Conservation (phyloP, 768 basidiomycete species). For the Naganishia kalamii region DNA sequence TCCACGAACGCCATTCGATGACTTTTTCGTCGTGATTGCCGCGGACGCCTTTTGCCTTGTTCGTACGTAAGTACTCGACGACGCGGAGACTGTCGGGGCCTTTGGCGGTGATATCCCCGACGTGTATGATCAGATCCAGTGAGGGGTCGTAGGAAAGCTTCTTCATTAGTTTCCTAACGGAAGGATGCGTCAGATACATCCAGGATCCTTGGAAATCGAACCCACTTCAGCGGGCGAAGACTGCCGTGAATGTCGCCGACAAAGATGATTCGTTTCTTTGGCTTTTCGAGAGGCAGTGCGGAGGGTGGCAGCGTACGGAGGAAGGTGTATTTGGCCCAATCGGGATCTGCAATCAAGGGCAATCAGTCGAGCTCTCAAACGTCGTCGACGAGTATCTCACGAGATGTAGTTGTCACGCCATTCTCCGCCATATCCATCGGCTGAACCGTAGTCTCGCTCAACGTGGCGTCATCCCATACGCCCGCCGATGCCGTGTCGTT, state of each 20-base stretch:
- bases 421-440: neutral
- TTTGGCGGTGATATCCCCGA: slow-evolving; percentile 76
- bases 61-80: slow-evolving; percentile 58
- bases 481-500: neutral
- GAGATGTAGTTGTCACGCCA: neutral
- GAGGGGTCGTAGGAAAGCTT: slow-evolving; percentile 58
- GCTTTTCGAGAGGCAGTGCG: slow-evolving; percentile 29
- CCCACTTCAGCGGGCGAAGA: neutral
- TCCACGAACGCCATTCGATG: slow-evolving; percentile 83
- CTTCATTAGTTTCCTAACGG: slow-evolving; percentile 51
- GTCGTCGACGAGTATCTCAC: neutral
- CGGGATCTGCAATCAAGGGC: slow-evolving; percentile 21
- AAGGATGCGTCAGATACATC: neutral
- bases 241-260: slow-evolving; percentile 81
- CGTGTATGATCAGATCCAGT: slow-evolving; percentile 67
- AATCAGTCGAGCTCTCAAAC: no score
- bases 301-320: slow-evolving; percentile 36
- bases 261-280: slow-evolving; percentile 57
- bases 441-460: slow-evolving; percentile 1
- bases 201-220: neutral
- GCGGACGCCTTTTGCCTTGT: slow-evolving; percentile 70
- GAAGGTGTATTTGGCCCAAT: slow-evolving; percentile 44
- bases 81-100: slow-evolving; percentile 57
- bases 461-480: neutral
- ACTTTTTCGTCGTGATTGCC: slow-evolving; percentile 92